Base-by-base conservation (phyloP, 2,329 filamentous ascomycete species). In the Colletotrichum musae region DNA sequence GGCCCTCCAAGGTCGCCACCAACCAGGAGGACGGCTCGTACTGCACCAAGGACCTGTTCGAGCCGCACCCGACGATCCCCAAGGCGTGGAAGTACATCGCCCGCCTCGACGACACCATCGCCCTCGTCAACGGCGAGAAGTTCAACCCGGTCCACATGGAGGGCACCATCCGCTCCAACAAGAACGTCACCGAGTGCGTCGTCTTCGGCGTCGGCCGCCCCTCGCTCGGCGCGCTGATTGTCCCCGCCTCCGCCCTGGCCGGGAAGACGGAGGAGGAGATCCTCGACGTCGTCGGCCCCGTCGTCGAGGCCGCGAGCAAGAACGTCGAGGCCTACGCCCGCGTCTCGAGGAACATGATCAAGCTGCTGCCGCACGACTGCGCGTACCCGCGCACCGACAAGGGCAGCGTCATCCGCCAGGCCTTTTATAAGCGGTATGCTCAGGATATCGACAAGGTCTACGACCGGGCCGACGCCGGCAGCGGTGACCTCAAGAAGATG, bases 101-200 rank as follows among this genome's bases (percentile, higher is more conserved):
- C 1, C 81, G 91, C 47, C 84, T 85, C 0, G 91, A 93, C 72
- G 85, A 87, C 3, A 89, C 89, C 60, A 83, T 92, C 43, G 88
- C 87, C 0, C 81, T 93, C 4, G 80, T 88, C 10, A 92, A 89
- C 6, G 90, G 91, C 2, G 92, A 92, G 80, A 93, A 92, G 72
- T 91, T 92, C 69, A 89, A 92, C 72, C 90, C 90, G 1, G 85
- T 86, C 2, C 86, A 87, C 0, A 75, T 92, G 3, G 91, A 93
- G 75, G 85, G 83, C 2, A 82, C 81, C 0, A 83, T 92, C 5
- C 77, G 83, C 1, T 84, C 83, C 0, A 75, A 76, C 12, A 72
- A 76, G 2, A 32, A 85, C 1, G 72, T 92, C 0, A 75, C 80
- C 2, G 89, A 91, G 65, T 86, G 86, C 0, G 77, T 92, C 24